Percentiles rank a stretch among this genome's conserved stretches.
Evolutionary conservation across 2,329 filamentous ascomycete species (phyloP).

Genomic region (Xylaria sp.): DNA sequence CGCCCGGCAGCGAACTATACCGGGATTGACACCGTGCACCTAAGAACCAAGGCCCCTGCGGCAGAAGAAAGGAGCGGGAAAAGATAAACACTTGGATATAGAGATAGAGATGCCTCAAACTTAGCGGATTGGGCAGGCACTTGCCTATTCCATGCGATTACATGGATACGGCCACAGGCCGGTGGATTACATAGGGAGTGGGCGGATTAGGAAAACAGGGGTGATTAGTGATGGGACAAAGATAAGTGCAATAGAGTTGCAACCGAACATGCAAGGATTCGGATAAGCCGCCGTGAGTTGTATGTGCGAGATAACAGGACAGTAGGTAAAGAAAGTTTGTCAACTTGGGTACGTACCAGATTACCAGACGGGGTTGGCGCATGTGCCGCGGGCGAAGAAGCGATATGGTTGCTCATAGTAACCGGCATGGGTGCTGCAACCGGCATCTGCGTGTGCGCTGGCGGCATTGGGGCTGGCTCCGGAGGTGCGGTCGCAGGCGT

Average conservation of each 20-base stretch:
- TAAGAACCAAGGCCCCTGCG: slow-evolving; percentile 10
- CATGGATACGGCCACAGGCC: not conserved
- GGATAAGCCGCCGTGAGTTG: not conserved
- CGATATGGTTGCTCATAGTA: slow-evolving; percentile 35
- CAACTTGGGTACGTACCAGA: slow-evolving; percentile 44
- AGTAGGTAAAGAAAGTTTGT: slow-evolving; percentile 6
- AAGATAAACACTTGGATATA: slow-evolving; percentile 17
- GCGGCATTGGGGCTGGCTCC: slow-evolving; percentile 17
- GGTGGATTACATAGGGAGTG: not conserved
- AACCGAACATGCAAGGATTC: not conserved
- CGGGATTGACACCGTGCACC: slow-evolving; percentile 11
- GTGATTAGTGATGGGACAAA: not conserved
- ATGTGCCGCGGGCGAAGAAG: slow-evolving; percentile 49
- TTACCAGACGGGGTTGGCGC: slow-evolving; percentile 48
- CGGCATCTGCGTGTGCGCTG: slow-evolving; percentile 32
- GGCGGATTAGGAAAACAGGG: not conserved
- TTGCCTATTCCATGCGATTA: slow-evolving; percentile 20
- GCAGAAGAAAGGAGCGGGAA: slow-evolving; percentile 13
- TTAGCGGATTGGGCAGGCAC: slow-evolving; percentile 24
- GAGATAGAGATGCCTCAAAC: slow-evolving; percentile 21
- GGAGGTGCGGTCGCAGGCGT: not conserved
- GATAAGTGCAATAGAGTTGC: not conserved
- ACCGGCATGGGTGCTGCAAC: slow-evolving; percentile 29
- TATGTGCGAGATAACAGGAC: slow-evolving; percentile 4
- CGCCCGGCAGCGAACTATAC: not conserved